Base-by-base conservation (phyloP, 2,329 filamentous ascomycete genomes). In the Cladophialophora yegresii region DNA sequence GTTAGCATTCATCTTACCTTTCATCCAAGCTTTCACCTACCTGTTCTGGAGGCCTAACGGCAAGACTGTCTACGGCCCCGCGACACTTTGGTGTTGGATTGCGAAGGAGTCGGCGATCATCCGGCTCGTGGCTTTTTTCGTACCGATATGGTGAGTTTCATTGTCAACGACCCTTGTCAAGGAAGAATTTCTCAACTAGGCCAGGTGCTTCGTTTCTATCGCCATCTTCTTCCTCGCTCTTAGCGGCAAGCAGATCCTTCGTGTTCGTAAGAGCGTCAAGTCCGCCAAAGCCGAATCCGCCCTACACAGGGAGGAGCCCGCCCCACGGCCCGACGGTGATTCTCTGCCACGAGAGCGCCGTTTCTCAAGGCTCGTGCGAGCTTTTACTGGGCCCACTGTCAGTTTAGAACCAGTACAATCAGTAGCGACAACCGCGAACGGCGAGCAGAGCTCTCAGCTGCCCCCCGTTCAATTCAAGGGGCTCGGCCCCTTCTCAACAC, bases 41-140 rank as follows among this genome's bases (percentile, higher is more conserved):
- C 36, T 67, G 16, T 60, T 43, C 33, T 67, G 65, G 65, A 62
- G 62, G 26, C 65, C 65, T 2, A 28, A 67, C 51, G 65, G 65
- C 6, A 43, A 55, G 40, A 63, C 65, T 3, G 65, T 67, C 26
- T 67, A 67, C 32, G 65, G 65, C 4, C 62, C 64, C 20, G 65
- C 65, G 32, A 67, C 65, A 2, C 28, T 62, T 47, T 67, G 65
- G 65, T 67, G 65, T 43, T 67, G 65, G 65, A 67, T 67, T 22
- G 50, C 65, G 8, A 55, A 53, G 45, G 65, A 67, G 55, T 62
- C 58, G 6, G 58, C 57, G 20, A 55, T 67, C 23, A 40, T 67
- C 20, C 47, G 65, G 2, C 45, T 67, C 49, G 65, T 64, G 32
- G 65, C 54, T n/a, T 67, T 67, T 28, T 67, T 64, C 45, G 51